A percentile compares a stretch with the other conserved stretches of the same genome.
Conservation (phyloP, 495 filamentous ascomycete species). For the Penicillium taxi region DNA sequence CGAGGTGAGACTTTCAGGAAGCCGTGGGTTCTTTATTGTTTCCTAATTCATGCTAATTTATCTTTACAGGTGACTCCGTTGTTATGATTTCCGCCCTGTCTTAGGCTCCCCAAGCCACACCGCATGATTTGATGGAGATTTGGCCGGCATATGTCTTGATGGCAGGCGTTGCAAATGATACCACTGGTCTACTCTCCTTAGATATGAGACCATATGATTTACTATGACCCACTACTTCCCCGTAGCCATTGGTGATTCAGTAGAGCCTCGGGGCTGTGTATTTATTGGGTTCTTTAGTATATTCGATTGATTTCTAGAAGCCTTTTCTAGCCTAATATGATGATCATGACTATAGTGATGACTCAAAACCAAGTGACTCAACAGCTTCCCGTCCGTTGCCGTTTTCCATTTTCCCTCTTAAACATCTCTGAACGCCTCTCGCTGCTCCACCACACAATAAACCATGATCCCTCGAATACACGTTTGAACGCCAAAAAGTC, state of each 20-base stretch:
- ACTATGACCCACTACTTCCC: slow-evolving; percentile 11
- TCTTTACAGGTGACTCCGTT: slow-evolving; percentile 73
- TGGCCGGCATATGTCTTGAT: slow-evolving; percentile 13
- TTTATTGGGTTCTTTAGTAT: slow-evolving; percentile 2
- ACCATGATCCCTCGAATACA: slow-evolving; percentile 46
- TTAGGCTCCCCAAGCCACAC: slow-evolving; percentile 24
- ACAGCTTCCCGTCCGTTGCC: slow-evolving; percentile 5
- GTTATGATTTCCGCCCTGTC: slow-evolving; percentile 86
- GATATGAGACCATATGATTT: slow-evolving; percentile 27
- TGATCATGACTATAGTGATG: slow-evolving; percentile 10
- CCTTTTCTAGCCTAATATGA: background rate
- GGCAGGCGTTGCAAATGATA: slow-evolving; percentile 7
- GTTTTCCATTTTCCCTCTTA: slow-evolving; percentile 1
- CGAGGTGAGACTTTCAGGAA: slow-evolving; percentile 77
- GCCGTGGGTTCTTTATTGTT: background rate
- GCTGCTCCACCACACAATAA: slow-evolving; percentile 5
- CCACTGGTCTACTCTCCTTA: slow-evolving; percentile 21
- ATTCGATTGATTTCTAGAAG: slow-evolving; percentile 10
- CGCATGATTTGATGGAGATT: slow-evolving; percentile 14
- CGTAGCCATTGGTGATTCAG: background rate
- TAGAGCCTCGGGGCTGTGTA: slow-evolving; percentile 11
- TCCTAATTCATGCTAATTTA: slow-evolving; percentile 1
- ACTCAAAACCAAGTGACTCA: slow-evolving; percentile 25
- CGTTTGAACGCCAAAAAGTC: slow-evolving; percentile 24
- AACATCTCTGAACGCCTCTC: background rate